Percentiles rank a stretch among this genome's conserved stretches.
Conservation (phyloP, 495 filamentous ascomycete species). For the Penicillium antarcticum region DNA sequence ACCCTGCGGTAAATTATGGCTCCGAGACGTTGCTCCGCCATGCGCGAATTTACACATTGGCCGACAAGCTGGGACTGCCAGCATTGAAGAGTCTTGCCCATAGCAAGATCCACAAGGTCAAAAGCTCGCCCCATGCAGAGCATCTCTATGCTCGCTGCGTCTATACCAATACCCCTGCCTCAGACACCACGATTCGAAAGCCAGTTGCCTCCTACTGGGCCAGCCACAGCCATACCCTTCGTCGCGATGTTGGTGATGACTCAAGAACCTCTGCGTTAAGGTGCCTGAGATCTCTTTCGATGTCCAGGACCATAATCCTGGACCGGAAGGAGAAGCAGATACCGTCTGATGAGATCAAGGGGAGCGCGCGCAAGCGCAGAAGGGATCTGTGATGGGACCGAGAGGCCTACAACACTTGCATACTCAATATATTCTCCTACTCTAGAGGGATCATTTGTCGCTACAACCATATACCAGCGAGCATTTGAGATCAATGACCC, state of each 20-base stretch:
- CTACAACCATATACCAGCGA: neutral
- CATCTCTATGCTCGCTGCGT: slow-evolving; percentile 88
- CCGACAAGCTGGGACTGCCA: slow-evolving; percentile 71
- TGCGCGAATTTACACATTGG: slow-evolving; percentile 84
- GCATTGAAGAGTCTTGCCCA: slow-evolving; percentile 75
- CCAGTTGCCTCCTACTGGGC: slow-evolving; percentile 94
- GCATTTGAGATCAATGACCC: neutral
- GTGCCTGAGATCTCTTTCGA: slow-evolving; percentile 90
- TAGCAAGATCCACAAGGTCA: slow-evolving; percentile 84
- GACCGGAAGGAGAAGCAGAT: slow-evolving; percentile 60
- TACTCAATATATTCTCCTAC: too few species aligned
- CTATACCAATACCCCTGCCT: slow-evolving; percentile 67
- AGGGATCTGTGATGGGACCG: slow-evolving; percentile 13
- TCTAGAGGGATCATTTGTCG: too few species aligned
- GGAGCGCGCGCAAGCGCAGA: slow-evolving; percentile 33
- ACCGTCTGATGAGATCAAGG: slow-evolving; percentile 24
- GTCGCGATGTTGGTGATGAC: slow-evolving; percentile 77
- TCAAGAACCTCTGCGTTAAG: slow-evolving; percentile 77
- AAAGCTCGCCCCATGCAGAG: slow-evolving; percentile 80
- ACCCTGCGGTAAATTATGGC: slow-evolving; percentile 60
- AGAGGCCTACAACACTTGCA: too few species aligned
- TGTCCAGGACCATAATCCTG: slow-evolving; percentile 68
- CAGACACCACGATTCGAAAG: slow-evolving; percentile 71
- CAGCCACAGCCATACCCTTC: slow-evolving; percentile 69
- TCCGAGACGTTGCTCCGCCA: slow-evolving; percentile 80